Evolutionary conservation across 2,329 filamentous ascomycete species (phyloP), one percentile per base, ranked within the genome.

Genomic region (Tolypocladium tundrense): DNA sequence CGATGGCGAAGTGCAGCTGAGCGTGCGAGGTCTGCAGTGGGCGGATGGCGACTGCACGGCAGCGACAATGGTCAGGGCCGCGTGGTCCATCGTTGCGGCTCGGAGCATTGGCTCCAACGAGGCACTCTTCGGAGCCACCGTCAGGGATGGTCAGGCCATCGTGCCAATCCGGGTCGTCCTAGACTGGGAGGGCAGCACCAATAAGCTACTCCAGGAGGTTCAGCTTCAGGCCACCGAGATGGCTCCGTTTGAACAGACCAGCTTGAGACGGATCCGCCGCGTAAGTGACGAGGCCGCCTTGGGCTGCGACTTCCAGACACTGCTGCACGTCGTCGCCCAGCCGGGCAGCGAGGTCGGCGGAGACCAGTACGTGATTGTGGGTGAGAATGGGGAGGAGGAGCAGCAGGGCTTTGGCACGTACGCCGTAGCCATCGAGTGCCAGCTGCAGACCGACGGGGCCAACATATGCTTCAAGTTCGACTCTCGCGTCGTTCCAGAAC

Each of bases 31-130:
- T 1, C 27, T 59, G 8, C 41, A 51, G 2, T 57, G 50, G 58
- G 19, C 37, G 2, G 8, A 21, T 4, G 43, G 37, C 27, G 37
- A 27, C 37, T 43, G 24, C 21, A 9, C 51, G 2, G 35, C 43
- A 16, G 51, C 53, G 7, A 62, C 58, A 4, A 41, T 62, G 7
- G 54, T 63, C 21, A 59, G 63, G 33, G 59, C 61, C 16, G 65
- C 64, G 6, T 66, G 64, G 64, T 58, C 64, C 2, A 50, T 78
- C 7, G 65, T 75, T 2, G 66, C 73, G 2, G 67, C 69, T 0
- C 61, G 71, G 1, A 73, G 74, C 57, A 68, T 73, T 60, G 68
- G 24, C 59, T 69, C 59, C 21, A 55, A 58, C 24, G 74, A 77
- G 54, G 59, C 67, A 1, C 21, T 66, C 11, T 69, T 67, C 35